Conservation (phyloP, 768 basidiomycete genomes). For the Rhodotorula paludigena region DNA sequence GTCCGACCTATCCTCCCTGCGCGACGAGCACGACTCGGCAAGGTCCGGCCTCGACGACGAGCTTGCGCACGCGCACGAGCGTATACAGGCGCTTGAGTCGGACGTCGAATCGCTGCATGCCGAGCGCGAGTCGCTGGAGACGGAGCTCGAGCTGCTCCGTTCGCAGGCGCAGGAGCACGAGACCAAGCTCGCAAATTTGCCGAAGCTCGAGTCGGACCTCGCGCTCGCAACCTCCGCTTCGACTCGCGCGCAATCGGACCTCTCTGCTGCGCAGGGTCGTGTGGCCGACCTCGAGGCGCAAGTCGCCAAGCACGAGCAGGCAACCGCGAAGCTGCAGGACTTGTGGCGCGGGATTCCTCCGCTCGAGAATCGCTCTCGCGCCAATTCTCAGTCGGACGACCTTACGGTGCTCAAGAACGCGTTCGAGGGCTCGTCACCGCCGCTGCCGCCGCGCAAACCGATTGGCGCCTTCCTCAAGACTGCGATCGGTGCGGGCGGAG, state of each 20-base stretch:
- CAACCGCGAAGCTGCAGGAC: not conserved
- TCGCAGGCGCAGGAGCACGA: not conserved
- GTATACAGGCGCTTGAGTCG: conserved; percentile 41
- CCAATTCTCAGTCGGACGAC: not conserved
- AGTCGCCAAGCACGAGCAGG: not conserved
- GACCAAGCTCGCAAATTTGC: not conserved
- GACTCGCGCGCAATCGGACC: not conserved
- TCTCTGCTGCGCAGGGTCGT: not conserved
- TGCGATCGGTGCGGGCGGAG: conserved; percentile 29
- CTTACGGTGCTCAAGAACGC: not conserved
- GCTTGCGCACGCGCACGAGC: conserved; percentile 9
- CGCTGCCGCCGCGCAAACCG: not conserved
- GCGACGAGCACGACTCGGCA: conserved; percentile 1
- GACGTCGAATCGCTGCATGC: conserved; percentile 28
- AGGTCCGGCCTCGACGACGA: conserved; percentile 17
- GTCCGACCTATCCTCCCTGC: not conserved
- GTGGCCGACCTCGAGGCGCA: not conserved
- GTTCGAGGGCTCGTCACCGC: conserved; percentile 10
- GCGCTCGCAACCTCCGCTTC: not conserved
- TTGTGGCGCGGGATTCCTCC: not conserved
- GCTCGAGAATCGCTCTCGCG: not conserved
- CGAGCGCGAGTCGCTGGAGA: not conserved
- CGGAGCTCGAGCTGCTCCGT: not conserved
- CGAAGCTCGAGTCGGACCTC: not conserved
- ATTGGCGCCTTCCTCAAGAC: conserved; percentile 43